These are phyloP conservation scores for Lepiota brunneoincarnata DNA, from an alignment of 768 basidiomycete species.

Conservation along the genomic window DNA sequence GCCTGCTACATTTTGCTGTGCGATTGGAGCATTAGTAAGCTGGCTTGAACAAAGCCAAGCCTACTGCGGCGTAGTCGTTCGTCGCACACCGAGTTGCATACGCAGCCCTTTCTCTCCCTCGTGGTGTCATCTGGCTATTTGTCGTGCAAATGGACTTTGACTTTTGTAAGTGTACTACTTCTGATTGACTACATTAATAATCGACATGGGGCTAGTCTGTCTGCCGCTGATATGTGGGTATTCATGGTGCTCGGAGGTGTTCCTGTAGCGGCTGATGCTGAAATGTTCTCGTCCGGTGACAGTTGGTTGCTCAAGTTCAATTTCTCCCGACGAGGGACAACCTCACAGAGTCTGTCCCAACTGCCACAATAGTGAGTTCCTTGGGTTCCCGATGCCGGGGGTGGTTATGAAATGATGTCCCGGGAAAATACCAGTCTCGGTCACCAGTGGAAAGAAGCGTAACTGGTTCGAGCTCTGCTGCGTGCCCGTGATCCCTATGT, in stretches of 20 bases:
- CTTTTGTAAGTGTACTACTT: conserved; percentile 1
- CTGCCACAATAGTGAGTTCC: conserved; percentile 57
- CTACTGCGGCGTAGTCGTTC: not conserved
- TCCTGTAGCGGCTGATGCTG: not conserved
- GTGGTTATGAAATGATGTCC: not conserved
- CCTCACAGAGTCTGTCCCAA: conserved; percentile 59
- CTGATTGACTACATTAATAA: not conserved
- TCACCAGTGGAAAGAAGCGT: conserved; percentile 54
- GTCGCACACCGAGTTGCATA: not conserved
- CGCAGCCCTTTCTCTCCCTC: not conserved
- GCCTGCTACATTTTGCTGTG: too few species aligned
- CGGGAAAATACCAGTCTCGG: conserved; percentile 38
- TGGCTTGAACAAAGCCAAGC: too few species aligned
- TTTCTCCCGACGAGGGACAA: conserved; percentile 51
- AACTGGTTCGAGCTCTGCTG: conserved; percentile 69
- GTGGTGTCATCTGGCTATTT: not conserved
- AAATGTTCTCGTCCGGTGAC: not conserved
- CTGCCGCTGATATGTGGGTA: conserved; percentile 15
- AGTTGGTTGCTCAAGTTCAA: conserved; percentile 62
- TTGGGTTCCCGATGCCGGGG: not conserved
- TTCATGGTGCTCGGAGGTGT: not conserved
- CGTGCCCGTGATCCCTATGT: conserved; percentile 63
- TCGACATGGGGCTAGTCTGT: conserved; percentile 8
- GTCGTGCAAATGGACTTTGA: conserved; percentile 9
- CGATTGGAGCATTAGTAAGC: too few species aligned